Conservation (phyloP, 2,329 filamentous ascomycete genomes). For the Scytalidium lignicola region DNA sequence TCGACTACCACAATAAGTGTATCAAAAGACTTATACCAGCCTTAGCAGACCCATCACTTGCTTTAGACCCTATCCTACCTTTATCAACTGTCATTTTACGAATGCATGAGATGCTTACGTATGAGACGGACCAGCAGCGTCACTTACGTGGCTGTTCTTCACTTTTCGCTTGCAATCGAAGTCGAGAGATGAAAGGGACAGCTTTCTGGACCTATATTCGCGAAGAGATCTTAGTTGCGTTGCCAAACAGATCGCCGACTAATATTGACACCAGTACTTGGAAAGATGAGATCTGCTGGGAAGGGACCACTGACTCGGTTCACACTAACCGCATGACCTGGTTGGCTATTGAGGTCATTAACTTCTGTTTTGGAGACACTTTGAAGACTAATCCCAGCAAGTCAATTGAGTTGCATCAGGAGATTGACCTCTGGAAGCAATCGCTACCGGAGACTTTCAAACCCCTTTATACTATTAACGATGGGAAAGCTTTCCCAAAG, state of each 20-base stretch:
- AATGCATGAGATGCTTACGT: not conserved
- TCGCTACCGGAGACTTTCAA: not conserved
- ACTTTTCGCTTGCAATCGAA: not conserved
- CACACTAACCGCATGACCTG: not conserved
- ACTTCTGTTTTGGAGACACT: not conserved
- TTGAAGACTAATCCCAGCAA: not conserved
- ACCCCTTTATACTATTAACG: not conserved
- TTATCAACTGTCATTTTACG: not conserved
- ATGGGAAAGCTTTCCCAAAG: not conserved
- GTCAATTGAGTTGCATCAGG: not conserved
- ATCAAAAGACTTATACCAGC: not conserved
- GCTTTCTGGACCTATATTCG: not conserved
- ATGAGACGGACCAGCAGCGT: not conserved
- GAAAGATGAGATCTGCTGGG: not conserved
- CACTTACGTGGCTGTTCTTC: not conserved
- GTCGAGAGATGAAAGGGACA: not conserved
- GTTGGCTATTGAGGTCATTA: not conserved
- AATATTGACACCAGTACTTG: not conserved
- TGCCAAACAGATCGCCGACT: not conserved
- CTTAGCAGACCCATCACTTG: not conserved
- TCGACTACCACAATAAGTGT: not conserved
- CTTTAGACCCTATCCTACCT: not conserved
- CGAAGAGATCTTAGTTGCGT: not conserved
- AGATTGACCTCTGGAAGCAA: not conserved
- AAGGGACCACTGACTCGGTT: not conserved